Base-by-base conservation (phyloP, 2,329 filamentous ascomycete genomes). In the Cyphellophora attinorum region DNA sequence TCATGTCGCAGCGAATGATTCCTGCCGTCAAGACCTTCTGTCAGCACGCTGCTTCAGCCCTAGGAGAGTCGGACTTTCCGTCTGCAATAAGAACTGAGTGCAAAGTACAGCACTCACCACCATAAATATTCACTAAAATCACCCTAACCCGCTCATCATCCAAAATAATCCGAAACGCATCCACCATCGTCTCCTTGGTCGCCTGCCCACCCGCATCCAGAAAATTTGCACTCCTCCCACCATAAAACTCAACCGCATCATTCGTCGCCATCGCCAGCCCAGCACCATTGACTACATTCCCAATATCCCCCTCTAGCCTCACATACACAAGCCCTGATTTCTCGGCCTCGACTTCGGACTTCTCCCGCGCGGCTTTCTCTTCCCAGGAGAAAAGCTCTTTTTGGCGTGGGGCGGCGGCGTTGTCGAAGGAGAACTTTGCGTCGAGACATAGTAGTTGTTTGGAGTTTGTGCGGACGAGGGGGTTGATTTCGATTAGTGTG, bases 101-200 rank as follows among this genome's bases (percentile, higher is more conserved):
- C n/a, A n/a, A n/a, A n/a, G n/a, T n/a, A n/a, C n/a, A n/a, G n/a
- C 19, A 44, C 49, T 34, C 19, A 53, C 52, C 52, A 5, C 54
- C 47, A 28, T 48, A 77, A 6, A 77, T 73, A 37, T 77, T 78
- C 6, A 78, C 68, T 30, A 76, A 56, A 16, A 78, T 61, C 0
- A 46, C 52, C 18, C 46, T 47, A 3, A 54, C 39, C 3, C 45
- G 39, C 13, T 38, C 3, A 41, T 57, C 51, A 4, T 33, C 35
- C 5, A 38, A 33, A 5, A 57, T 35, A 19, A 57, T 50, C 17
- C 40, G 37, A 39, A 57, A 56, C 5, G 54, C 54, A 30, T 51
- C 48, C 0, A 35, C 27, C 32, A 57, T 35, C 10, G 52, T 50
- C 33, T 50, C 42, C 16, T 40, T 49, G 2, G 51, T 57, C 3